Evolutionary conservation across 2,329 filamentous ascomycete species (phyloP).

Genomic region (Neofusicoccum sp.): DNA sequence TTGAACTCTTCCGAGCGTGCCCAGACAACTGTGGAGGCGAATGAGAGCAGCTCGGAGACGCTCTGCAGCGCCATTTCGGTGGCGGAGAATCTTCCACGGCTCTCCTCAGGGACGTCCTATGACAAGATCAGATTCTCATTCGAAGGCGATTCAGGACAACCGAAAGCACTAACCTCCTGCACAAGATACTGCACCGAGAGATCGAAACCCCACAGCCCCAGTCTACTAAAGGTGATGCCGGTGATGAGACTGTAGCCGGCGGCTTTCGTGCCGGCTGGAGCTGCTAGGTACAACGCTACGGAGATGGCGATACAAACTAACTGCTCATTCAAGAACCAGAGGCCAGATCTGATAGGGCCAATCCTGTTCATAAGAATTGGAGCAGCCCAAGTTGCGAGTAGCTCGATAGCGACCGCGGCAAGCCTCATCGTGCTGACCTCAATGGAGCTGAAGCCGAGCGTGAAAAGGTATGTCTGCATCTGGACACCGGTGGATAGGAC

Average conservation of each 20-base stretch:
- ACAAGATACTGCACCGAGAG: constrained; percentile 50
- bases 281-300: constrained; percentile 31
- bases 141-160: not conserved
- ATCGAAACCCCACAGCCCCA: constrained; percentile 54
- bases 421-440: constrained; percentile 59
- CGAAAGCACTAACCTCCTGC: constrained; percentile 39
- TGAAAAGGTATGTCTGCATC: constrained; percentile 66
- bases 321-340: constrained; percentile 74
- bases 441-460: constrained; percentile 54
- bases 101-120: constrained; percentile 37
- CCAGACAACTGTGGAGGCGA: constrained; percentile 66
- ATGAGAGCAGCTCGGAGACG: constrained; percentile 69
- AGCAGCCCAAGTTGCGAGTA: constrained; percentile 63
- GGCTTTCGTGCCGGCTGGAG: not conserved
- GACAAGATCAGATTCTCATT: not conserved
- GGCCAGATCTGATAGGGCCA: constrained; percentile 61
- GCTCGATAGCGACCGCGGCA: constrained; percentile 57
- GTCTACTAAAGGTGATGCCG: constrained; percentile 44
- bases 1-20: constrained; percentile 65
- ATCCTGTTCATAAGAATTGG: constrained; percentile 57
- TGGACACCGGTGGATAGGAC: not conserved
- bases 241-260: constrained; percentile 36
- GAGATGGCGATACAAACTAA: constrained; percentile 54
- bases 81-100: constrained; percentile 68
- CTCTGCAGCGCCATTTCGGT: constrained; percentile 71